phyloP scores from a whole-genome alignment of 2,329 filamentous ascomycete species.

The Epichloe hybrida region DNA sequence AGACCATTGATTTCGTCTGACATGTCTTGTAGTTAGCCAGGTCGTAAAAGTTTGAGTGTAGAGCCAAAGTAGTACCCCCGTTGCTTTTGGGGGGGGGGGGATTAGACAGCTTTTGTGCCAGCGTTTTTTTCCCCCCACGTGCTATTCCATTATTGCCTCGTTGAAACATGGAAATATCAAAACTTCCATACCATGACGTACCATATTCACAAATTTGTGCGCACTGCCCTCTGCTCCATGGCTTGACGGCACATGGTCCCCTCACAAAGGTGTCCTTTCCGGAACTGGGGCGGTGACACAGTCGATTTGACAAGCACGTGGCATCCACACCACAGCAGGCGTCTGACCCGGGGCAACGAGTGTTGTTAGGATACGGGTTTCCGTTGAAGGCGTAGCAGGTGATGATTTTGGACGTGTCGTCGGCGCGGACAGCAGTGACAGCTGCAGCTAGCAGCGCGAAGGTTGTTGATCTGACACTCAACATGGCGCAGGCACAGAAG shows the following conservation, averaged over 20 bases:
- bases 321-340: not conserved
- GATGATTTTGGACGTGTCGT: not conserved
- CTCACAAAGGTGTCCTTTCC: not conserved
- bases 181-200: not conserved
- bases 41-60: too few relatives aligned
- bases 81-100: too few relatives aligned
- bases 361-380: not conserved
- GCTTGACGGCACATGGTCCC: not conserved
- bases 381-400: constrained; percentile 1
- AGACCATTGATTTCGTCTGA: not conserved
- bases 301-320: constrained; percentile 1
- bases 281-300: not conserved
- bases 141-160: too few relatives aligned
- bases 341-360: constrained; percentile 2
- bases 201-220: not conserved
- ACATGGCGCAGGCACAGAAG: not conserved
- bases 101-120: too few relatives aligned
- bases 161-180: too few relatives aligned
- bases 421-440: not conserved
- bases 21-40: not conserved
- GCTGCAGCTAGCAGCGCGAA: not conserved
- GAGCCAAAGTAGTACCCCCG: too few relatives aligned
- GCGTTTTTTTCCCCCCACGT: not conserved
- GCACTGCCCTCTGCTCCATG: not conserved
- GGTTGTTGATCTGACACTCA: not conserved